A percentile compares a stretch with the other conserved stretches of the same genome.
Conservation (phyloP, 2,329 filamentous ascomycete genomes). For the Ophiostoma quercus region DNA sequence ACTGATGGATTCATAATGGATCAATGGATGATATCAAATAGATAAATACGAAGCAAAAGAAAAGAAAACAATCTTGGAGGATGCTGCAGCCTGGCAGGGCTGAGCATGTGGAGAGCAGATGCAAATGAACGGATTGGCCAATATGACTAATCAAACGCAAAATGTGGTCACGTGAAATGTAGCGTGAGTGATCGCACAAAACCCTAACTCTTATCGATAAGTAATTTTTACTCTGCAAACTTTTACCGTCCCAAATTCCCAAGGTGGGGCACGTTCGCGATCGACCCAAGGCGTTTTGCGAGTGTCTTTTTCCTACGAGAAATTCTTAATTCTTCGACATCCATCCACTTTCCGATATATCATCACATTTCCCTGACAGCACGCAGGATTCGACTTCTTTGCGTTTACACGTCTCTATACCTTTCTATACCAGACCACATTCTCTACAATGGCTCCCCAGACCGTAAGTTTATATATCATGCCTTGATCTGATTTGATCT, state of each 20-base stretch:
- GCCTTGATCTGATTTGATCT: background rate
- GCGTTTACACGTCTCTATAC: constrained; percentile 39
- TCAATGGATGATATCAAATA: background rate
- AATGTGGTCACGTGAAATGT: background rate
- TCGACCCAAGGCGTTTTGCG: background rate
- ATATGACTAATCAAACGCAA: background rate
- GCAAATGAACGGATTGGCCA: background rate
- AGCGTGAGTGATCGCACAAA: background rate
- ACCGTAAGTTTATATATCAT: constrained; percentile 68
- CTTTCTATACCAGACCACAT: constrained; percentile 30
- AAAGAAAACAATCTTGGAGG: background rate
- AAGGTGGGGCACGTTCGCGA: constrained; percentile 24
- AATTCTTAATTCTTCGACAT: constrained; percentile 22
- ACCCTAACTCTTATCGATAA: constrained; percentile 17
- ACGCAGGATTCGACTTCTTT: constrained; percentile 79
- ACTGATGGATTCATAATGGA: background rate
- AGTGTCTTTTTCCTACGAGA: constrained; percentile 17
- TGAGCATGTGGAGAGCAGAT: background rate
- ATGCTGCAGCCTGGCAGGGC: constrained; percentile 7
- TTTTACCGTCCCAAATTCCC: constrained; percentile 6
- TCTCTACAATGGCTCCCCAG: constrained; percentile 70
- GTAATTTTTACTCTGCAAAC: constrained; percentile 6
- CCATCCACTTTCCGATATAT: constrained; percentile 14
- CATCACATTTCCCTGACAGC: constrained; percentile 23
- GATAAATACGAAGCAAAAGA: background rate